Evolutionary conservation across 768 basidiomycete species (phyloP), one percentile per base, ranked within the genome.

Genomic region (Leccinum variicolor): DNA sequence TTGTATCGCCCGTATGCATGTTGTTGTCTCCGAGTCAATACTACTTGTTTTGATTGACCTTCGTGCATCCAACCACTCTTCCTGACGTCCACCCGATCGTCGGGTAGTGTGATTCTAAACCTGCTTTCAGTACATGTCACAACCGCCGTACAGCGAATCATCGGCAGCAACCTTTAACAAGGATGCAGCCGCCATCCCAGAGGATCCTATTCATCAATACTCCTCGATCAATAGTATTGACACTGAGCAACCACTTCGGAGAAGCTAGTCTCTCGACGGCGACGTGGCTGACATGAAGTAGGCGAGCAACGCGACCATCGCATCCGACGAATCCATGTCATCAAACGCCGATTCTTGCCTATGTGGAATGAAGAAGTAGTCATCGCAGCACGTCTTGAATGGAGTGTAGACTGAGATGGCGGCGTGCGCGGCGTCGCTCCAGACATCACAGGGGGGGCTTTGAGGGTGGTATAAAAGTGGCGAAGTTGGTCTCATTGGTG

Each of bases 321-420:
- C 62, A 17, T 73, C 71, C 1, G 70, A 61, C 1, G 70, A 60
- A 41, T 70, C 63, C 55, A 84, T 71, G 62, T 84, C 81, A 65
- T 84, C 83, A 62, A 84, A 84, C 66, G 34, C 83, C 82, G 36
- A 84, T 67, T 84, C 82, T 17, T 61, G 56, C 7, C 82, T 73
- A 62, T 84, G 84, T 2, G 78, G 74, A 62, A 84, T 77, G 63
- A 70, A 77, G 64, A 84, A 80, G 67, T 84, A 82, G 62, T 78
- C 72, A 64, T 84, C 82, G 63, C 81, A 82, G 72, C 80, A 82
- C 15, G 67, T 55, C 63, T 84, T 84, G 71, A 80, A 82, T 2
- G 69, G 62, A 15, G 72, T 64, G 68, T 81, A 82, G 60, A 82
- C 72, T 1, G 66, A 63, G 26, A 52, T 4, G 33, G 26, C 4